A percentile compares a stretch with the other conserved stretches of the same genome.
Evolutionary conservation across 352 stramenopile species (phyloP).

Genomic region (Pelagophyceae sp.): DNA sequence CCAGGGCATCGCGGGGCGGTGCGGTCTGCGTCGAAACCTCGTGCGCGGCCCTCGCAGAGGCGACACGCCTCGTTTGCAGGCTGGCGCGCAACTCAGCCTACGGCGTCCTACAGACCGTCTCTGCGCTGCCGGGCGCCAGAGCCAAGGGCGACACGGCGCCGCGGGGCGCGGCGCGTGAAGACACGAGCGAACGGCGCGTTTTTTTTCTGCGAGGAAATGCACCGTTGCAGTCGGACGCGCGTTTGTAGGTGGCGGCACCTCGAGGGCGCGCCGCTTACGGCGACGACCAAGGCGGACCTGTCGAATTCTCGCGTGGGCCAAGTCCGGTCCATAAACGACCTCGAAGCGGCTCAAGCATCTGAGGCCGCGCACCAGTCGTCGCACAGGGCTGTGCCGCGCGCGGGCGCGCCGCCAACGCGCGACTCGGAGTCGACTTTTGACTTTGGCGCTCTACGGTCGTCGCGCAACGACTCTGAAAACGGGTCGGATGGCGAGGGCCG

Average conservation of each 20-base stretch:
- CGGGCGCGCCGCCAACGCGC: neutral
- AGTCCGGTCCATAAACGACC: conserved; percentile 9
- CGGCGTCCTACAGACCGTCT: neutral
- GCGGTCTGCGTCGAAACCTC: no score
- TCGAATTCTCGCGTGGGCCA: neutral
- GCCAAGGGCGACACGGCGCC: neutral
- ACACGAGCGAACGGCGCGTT: neutral
- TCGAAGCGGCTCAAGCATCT: neutral
- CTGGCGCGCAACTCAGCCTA: neutral
- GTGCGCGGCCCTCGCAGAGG: no score
- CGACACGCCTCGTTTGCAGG: neutral
- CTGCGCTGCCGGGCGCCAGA: neutral
- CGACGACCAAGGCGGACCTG: conserved; percentile 5
- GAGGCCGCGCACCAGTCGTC: no score
- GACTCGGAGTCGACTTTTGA: conserved; percentile 5
- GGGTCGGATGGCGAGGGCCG: neutral
- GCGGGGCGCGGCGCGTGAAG: neutral
- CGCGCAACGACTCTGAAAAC: neutral
- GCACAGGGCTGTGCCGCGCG: neutral
- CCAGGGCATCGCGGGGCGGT: no score
- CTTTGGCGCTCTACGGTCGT: neutral
- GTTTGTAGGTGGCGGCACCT: neutral
- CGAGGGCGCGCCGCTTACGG: neutral
- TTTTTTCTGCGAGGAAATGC: neutral
- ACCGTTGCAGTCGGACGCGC: neutral